Conservation (phyloP, 495 filamentous ascomycete genomes). For the Podospora tetraspora region DNA sequence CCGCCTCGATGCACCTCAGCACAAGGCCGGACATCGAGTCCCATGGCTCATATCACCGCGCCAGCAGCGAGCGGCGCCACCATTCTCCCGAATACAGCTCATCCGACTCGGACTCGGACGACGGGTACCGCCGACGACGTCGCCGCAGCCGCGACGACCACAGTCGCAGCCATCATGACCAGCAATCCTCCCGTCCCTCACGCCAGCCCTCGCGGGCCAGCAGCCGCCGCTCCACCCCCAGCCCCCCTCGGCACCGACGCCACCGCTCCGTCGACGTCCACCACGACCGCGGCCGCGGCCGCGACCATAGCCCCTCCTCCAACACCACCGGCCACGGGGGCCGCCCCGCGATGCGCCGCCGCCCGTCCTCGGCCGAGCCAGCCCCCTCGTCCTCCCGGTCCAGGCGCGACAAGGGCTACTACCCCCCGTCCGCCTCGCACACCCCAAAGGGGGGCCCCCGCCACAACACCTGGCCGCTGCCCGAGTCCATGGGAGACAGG, state of each 20-base stretch:
- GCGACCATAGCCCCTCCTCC: not conserved
- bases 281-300: not conserved
- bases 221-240: not conserved
- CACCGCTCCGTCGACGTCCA: not conserved
- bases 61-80: constrained; percentile 1
- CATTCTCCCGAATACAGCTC: not conserved
- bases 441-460: not conserved
- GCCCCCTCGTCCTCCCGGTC: not conserved
- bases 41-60: not conserved
- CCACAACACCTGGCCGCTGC: not conserved
- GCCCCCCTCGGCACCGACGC: not conserved
- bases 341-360: not conserved
- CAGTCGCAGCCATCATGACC: not conserved
- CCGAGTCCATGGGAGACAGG: not conserved
- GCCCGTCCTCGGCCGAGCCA: not conserved
- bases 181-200: not conserved
- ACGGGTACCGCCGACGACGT: not conserved
- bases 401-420: not conserved
- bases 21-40: not conserved
- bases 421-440: constrained; percentile 10
- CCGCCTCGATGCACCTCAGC: not conserved
- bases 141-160: not conserved
- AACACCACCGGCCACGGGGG: not conserved
- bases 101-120: constrained; percentile 4
- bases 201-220: not conserved